Evolutionary conservation across 2,329 filamentous ascomycete species (phyloP), one percentile per base, ranked within the genome.

Genomic region (Trichoderma cornu-damae): DNA sequence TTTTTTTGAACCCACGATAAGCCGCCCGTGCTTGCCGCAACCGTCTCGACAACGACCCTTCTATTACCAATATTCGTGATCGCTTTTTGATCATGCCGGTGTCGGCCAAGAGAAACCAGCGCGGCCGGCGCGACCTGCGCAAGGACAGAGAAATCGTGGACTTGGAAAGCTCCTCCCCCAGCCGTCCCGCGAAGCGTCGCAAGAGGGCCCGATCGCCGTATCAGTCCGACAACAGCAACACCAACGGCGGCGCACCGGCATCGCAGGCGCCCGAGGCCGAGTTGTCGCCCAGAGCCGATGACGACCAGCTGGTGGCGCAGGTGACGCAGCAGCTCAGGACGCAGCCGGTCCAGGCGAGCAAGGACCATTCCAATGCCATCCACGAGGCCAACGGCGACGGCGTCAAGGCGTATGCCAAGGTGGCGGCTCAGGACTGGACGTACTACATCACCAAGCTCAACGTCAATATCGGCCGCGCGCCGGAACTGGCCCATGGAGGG

Each of bases 391-490:
- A 83, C 61, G 77, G 78, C 38, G 80, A 84, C 38, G 83, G 82
- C 18, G 84, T 88, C 61, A 79, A 84, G 66, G 89, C 89, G 34
- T 94, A 89, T 70, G 89, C 89, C 57, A 93, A 93, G 74, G 86
- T 94, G 60, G 85, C 88, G 18, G 89, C 88, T 14, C 83, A 85
- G 62, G 87, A 90, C 68, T 94, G 89, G 89, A 91, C 89, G 8
- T 94, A 87, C 71, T 93, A 90, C 68, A 84, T 93, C 60, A 88
- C 86, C 61, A 85, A 86, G 61, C 79, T 90, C n/a, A 79, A 80
- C 53, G 82, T 91, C 67, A 85, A 88, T 63, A 91, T 94, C 62
- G 89, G 89, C 42, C 84, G 89, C 61, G 83, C 83, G 16, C 82
- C 83, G 3, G 84, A 87, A 59, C 64, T 69, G 35, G 61, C 69